Percentiles rank a stretch among this genome's conserved stretches.
These are phyloP conservation scores for Pythium insidiosum DNA, from an alignment of 352 stramenopile species.

Conservation along the genomic window DNA sequence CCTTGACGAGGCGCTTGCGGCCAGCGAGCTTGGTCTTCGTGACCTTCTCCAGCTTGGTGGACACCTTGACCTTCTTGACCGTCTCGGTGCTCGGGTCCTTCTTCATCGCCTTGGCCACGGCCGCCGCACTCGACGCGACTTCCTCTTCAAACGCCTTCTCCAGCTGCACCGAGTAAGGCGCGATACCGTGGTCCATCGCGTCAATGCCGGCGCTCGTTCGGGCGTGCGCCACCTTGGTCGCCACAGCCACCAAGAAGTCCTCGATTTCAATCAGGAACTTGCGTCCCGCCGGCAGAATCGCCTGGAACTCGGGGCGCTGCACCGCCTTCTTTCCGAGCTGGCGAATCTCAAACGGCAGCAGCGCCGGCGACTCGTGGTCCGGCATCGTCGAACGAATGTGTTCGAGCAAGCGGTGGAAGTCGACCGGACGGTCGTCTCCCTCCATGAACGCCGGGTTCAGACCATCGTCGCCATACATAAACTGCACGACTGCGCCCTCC, in stretches of 20 bases:
- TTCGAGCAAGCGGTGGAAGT: constrained; percentile 92
- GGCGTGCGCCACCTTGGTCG: constrained; percentile 46
- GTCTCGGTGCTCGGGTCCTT: constrained; percentile 17
- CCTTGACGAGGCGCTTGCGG: constrained; percentile 46
- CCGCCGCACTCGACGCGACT: constrained; percentile 14
- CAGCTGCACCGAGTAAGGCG: constrained; percentile 57
- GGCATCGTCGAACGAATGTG: constrained; percentile 83
- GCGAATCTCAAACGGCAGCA: constrained; percentile 82
- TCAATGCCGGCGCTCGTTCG: constrained; percentile 49
- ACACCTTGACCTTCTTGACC: constrained; percentile 50
- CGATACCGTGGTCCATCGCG: constrained; percentile 50
- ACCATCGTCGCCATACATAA: constrained; percentile 99
- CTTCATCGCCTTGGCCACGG: constrained; percentile 15
- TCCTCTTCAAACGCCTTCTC: constrained; percentile 63
- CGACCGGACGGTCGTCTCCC: constrained; percentile 90
- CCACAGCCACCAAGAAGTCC: constrained; percentile 69
- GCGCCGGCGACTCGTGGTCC: constrained; percentile 48
- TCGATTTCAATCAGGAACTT: constrained; percentile 89
- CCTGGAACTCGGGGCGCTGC: constrained; percentile 67
- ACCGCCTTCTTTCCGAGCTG: constrained; percentile 81
- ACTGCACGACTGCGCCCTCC: constrained; percentile 94
- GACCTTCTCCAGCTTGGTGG: constrained; percentile 57
- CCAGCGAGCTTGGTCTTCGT: constrained; percentile 25
- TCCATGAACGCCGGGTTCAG: constrained; percentile 98
- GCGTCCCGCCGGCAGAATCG: constrained; percentile 79